Base-by-base conservation (phyloP, 306 rosid genomes). In the Sicyos edulis region DNA sequence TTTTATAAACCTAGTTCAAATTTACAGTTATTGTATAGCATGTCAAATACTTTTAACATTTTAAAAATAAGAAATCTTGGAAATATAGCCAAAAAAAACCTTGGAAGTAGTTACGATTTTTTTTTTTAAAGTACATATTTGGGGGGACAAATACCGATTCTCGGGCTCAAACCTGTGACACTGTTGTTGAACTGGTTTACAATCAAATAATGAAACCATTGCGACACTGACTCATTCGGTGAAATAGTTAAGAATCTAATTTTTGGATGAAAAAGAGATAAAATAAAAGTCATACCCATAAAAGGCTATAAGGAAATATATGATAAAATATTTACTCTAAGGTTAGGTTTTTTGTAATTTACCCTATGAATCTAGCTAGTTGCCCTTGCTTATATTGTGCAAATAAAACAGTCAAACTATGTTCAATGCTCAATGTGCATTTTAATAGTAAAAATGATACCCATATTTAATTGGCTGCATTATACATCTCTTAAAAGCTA, bases 391-490 rank as follows among this genome's bases (percentile, higher is more conserved):
- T 65, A 44, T 12, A 40, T 65, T 65, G 19, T 32, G 71, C 71
- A 17, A 45, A 66, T 42, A 44, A 66, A 66, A 66, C 19, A 42
- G 71, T 45, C 55, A 42, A 44, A 20, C 10, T 19, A 0, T 66
- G 54, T 45, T 66, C 55, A 66, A 66, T 66, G 54, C 55, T 66
- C 71, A 44, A 66, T 66, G 71, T 66, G 34, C 52, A 45, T 44
- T 44, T 20, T 45, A 64, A 64, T 19, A 44, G 20, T 4, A 20
- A 17, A 17, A 11, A 44, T 16, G 13, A 11, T 8, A 61, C 14
- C 49, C 21, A 61, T 45, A 61, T 61, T 61, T 20, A 61, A 29
- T 10, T 64, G 47, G 29, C 16, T 7, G 13, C 54, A 65, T 65
- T 65, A 64, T 66, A 44, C 21, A 19, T 26, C 32, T 45, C 19